Base-by-base conservation (phyloP, 2,329 filamentous ascomycete species). In the Sclerotinia borealis region DNA sequence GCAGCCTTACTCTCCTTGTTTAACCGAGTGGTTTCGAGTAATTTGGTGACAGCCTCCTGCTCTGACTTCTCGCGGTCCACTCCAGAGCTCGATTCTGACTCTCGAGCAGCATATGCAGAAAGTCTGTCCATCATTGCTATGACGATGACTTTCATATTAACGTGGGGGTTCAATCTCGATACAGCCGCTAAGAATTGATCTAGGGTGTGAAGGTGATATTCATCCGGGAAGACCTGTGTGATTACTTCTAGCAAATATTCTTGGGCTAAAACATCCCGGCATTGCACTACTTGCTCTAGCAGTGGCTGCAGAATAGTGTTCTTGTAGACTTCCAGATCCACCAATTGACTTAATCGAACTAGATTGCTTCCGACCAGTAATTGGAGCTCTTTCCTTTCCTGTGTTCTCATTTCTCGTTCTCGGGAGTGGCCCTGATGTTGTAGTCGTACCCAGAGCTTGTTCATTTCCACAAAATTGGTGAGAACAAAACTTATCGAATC, bases 381-480 rank as follows among this genome's bases (percentile, higher is more conserved):
- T 79, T 99, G 95, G 61, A 99, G 81, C 79, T 99, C 96, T 76
- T 96, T 93, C 71, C 95, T 84, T 79, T 99, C 95, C 72, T 95
- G 92, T 64, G 92, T 96, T 71, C 95, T 84, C 78, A 96, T 89
- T 68, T 99, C 95, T 59, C 95, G 84, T 77, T 99, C 95, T 72
- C 93, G 85, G 45, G 95, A 99, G 75, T 97, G 95, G 31, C 95
- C 95, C 75, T 99, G 95, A 76, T 99, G 95, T 76, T 99, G 95
- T 73, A 98, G 80, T 49, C 95, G 88, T 67, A 99, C 95, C 95
- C 95, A 99, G 39, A 99, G 83, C 83, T 99, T 99, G 79, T 99
- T 99, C 95, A 99, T 99, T 79, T 99, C 95, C 70, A 99, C 95
- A 74, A 99, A 99, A 73, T 99, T 99, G 65, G 95, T 99, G 73